Evolutionary conservation across 2,329 filamentous ascomycete genomes (phyloP), one percentile per base, ranked within the genome.

Genomic region (Xylaria sp.): DNA sequence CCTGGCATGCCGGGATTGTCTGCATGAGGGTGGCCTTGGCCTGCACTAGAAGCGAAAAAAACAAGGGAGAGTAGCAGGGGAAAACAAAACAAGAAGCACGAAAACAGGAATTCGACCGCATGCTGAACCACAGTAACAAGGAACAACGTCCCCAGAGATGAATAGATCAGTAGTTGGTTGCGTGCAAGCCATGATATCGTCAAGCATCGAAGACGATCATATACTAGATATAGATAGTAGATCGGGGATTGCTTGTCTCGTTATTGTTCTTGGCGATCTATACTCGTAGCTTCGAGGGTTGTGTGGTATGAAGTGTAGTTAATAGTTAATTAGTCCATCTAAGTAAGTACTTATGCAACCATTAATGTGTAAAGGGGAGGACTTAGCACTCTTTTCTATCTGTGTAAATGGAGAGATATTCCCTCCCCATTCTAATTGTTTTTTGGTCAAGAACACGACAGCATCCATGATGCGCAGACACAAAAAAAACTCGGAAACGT

Each of bases 1-100:
- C 68, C 68, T 65, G 68, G 40, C 64, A 68, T 64, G 32, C 55
- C 55, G 64, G 60, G 55, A 63, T 67, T 37, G 21, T 50, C 27
- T 66, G 61, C 57, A 59, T 59, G 57, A 62, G 35, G 47, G 37
- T 25, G 23, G 27, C 37, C 16, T 44, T 32, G 35, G 27, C 16
- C 29, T 50, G 55, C 16, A 9, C 54, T 8, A 42, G 10, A 59
- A 37, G 25, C 21, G n/a, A 53, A n/a, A 12, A 12, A 21, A 35
- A 35, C 32, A 35, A 35, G 32, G 32, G 32, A 35, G 32, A 35
- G 32, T 10, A 35, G 32, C 32, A 35, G 32, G 32, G 32, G 10
- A 35, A 35, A 35, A 0, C 32, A 10, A 27, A 27, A 44, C 9
- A 37, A 21, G 23, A 23, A 37, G 37, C n/a, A 23, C 13, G 29